Evolutionary conservation across 805 yeast genomes (phyloP).

Genomic region (Wickerhamomyces mucosus): DNA sequence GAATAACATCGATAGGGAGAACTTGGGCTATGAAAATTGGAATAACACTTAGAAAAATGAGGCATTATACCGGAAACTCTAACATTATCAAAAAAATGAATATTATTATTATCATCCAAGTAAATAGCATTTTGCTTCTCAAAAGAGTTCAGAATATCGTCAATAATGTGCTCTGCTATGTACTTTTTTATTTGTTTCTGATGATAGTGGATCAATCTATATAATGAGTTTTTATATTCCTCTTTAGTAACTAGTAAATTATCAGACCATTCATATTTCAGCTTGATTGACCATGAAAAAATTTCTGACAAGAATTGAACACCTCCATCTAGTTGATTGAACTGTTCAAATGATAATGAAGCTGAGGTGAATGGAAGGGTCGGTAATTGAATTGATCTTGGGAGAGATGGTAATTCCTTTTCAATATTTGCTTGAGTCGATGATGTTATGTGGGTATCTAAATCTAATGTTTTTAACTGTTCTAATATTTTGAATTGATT

Average conservation of each 20-base stretch:
- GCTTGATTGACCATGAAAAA: conserved; percentile 43
- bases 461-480: no score
- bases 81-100: conserved; percentile 20
- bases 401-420: conserved; percentile 31
- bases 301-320: conserved; percentile 39
- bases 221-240: conserved; percentile 46
- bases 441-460: no score
- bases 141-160: conserved; percentile 35
- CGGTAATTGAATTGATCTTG: conserved; percentile 34
- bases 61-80: conserved; percentile 34
- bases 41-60: conserved; percentile 37
- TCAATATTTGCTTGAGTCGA: no score
- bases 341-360: conserved; percentile 37
- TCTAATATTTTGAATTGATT: no score
- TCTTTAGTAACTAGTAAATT: conserved; percentile 37
- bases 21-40: conserved; percentile 20
- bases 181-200: conserved; percentile 40
- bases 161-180: conserved; percentile 40
- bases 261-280: conserved; percentile 43
- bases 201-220: conserved; percentile 40
- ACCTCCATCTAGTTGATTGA: conserved; percentile 36
- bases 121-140: conserved; percentile 32
- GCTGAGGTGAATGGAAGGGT: conserved; percentile 48
- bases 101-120: conserved; percentile 22
- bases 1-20: conserved; percentile 22